Evolutionary conservation across 177 flowering plant genomes (phyloP), one percentile per base, ranked within the genome.

Genomic region (Tripterygium wilfordii): DNA sequence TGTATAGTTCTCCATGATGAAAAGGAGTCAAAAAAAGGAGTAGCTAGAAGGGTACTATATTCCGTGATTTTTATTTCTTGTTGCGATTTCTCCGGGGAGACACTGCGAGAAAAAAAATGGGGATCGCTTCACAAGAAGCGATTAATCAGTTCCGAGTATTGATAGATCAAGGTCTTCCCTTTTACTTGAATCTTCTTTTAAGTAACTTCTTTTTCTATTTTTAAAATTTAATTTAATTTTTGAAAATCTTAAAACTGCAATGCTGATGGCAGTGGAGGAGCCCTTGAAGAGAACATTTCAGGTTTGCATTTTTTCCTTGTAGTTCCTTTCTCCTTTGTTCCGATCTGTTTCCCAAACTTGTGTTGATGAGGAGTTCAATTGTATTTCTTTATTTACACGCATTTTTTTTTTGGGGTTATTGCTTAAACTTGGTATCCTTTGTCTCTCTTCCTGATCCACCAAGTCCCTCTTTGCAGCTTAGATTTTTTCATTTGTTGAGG

Each of bases 181-280:
- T 8, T n/a, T 9, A 32, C 17, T 43, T 25, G 38, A 45, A 12
- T 27, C 21, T 9, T 38, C 28, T 21, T 35, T 20, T 0, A 8
- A 14, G 9, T 8, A 2, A 28, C 37, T 51, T 55, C 14, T 35
- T 23, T 42, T 58, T 33, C 1, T 21, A 7, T 28, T 29, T 18
- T 54, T 53, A 9, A 28, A 28, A 28, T 10, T 28, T 5, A 28
- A 28, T 28, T 28, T 28, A 28, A 5, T 28, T 5, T 10, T 28
- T 28, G 5, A 5, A 5, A 28, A 5, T 28, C 10, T 10, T 28
- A 4, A 4, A 28, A 4, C 7, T 5, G 10, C 18, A 18, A 38
- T 38, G 42, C 13, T n/a, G 42, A 8, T 18, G 46, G 58, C 78
- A 79, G 85, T 76, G 44, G 85, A 77, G 26, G 80, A 71, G 66